Base-by-base conservation (phyloP, 1,284 basidiomycete species). In the Naganishia liquefaciens region DNA sequence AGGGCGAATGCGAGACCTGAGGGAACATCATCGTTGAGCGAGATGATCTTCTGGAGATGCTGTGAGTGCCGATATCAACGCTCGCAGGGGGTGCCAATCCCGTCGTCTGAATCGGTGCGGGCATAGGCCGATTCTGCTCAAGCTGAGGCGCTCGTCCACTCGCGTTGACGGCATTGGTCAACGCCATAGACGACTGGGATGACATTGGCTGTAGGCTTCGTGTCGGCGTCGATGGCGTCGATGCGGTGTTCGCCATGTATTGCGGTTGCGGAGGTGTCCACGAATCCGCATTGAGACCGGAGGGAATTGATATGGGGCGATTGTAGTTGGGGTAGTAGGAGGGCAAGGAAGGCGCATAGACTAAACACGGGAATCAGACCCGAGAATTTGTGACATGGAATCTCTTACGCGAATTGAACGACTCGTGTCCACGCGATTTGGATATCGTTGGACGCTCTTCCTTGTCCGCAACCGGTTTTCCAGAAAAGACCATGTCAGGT, bases 1-100 rank as follows among this genome's bases (percentile, higher is more conserved):
- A 65, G 42, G 42, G 66, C 15, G 62, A 67, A 30, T 60, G 42
- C 9, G 65, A 65, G 17, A 57, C 54, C 42, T 63, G 65, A n/a
- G 67, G 51, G 53, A 58, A 52, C 47, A 30, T 19, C 42, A 54
- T 60, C 5, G 67, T 62, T 28, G 66, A 65, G 11, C 64, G 54
- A 7, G 58, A 57, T 13, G 66, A 62, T 11, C 62, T 62, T 23
- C 66, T 50, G 30, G 67, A 63, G 28, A 69, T 13, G 68, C 66
- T 44, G 67, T 68, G n/a, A 71, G 72, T 15, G 71, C 73, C 6
- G 62, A 70, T 25, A 63, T 54, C 39, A 69, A 51, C 43, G 39
- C 40, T 42, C 15, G 42, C 55, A 5, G 55, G 43, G n/a, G 55
- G 55, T 21, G 50, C 50, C 51, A 61, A 30, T 15, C 51, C 51